Evolutionary conservation across 768 basidiomycete genomes (phyloP), one percentile per base, ranked within the genome.

Genomic region (Russula dissimulans): DNA sequence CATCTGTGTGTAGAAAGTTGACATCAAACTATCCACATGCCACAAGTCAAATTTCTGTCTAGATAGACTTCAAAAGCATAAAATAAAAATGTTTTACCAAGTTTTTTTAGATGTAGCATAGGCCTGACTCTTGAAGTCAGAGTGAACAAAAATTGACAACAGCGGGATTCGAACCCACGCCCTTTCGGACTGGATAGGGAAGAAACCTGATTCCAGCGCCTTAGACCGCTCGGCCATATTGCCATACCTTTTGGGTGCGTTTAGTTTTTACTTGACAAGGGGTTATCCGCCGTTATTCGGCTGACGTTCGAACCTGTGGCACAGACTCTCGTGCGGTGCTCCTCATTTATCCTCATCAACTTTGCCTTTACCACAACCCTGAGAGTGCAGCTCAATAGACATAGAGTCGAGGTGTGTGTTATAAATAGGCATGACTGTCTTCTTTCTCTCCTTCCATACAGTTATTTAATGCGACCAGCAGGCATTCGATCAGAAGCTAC

Each of bases 121-220:
- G 22, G 22, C 22, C 2, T 26, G 22, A 26, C 22, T 26, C 22
- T 26, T 36, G 34, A 10, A 36, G 1, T n/a, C 39, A 41, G 10
- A 4, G 39, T n/a, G 34, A 22, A 47, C 46, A 62, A 57, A 34
- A 18, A 1, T 55, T 71, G 69, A 70, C 64, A 68, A 70, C 71
- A 74, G 75, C 74, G 76, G 75, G 76, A 76, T 76, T 77, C 74
- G 76, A 77, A 77, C 76, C 75, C 76, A 75, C 76, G 76, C 76
- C 74, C 74, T 75, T 76, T 75, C 64, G 64, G 64, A 65, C 64
- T 63, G 62, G 64, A 65, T 65, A 4, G 42, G 39, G 45, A 4
- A 29, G 12, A 56, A 43, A 49, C 64, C 65, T 65, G 65, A 65
- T 65, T 65, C 65, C 56, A 59, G 65, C 65, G 65, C 65, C 65